These are phyloP conservation scores for Vitis rupestris DNA, from an alignment of 164 flowering plant genomes.

Conservation along the genomic window DNA sequence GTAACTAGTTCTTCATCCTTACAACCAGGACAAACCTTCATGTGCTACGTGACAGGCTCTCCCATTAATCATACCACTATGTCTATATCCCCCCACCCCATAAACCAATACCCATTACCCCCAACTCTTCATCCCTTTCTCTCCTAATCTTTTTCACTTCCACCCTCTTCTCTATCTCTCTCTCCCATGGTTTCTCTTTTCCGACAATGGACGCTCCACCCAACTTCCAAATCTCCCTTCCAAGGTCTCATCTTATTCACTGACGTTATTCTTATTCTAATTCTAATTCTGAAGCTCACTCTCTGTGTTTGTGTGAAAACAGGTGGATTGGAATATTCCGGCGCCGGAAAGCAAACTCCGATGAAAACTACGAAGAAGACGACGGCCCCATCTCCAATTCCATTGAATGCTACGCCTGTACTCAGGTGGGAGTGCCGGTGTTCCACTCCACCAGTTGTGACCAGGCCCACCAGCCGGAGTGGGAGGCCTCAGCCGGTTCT, in stretches of 20 bases:
- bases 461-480: conserved; percentile 64
- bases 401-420: conserved; percentile 90
- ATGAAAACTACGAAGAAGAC: conserved; percentile 12
- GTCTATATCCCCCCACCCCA: conserved; percentile 4
- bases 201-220: conserved; percentile 41
- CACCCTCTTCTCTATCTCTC: conserved; percentile 5
- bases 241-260: conserved; percentile 30
- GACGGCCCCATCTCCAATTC: conserved; percentile 27
- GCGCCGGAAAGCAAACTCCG: conserved; percentile 1
- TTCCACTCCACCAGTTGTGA: conserved; percentile 98
- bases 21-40: conserved; percentile 8
- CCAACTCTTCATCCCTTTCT: not conserved
- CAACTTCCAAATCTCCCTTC: conserved; percentile 40
- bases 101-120: not conserved
- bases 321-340: conserved; percentile 38
- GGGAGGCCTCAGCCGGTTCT: conserved; percentile 95
- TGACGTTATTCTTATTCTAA: not conserved
- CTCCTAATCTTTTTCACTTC: not conserved
- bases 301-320: not conserved
- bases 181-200: conserved; percentile 56
- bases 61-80: not conserved
- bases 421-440: conserved; percentile 81
- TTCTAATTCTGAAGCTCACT: no score
- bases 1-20: no score
- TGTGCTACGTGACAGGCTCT: conserved; percentile 21